Evolutionary conservation across 371 early-diverging fungal genomes (phyloP).

Genomic region (Saksenaea oblongispora): DNA sequence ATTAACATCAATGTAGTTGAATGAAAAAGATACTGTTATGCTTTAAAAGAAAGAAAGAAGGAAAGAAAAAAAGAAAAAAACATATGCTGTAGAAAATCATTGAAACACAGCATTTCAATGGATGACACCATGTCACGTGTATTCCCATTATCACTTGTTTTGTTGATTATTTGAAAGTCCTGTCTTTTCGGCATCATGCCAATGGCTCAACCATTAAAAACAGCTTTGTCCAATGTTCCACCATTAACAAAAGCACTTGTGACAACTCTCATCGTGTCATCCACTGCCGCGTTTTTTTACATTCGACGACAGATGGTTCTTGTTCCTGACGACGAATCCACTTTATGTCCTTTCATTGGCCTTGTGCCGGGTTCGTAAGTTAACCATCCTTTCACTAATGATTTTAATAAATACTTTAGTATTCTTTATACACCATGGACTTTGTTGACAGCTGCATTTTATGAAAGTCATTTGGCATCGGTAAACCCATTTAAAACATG

Average conservation of each 20-base stretch:
- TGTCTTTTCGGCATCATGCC: conserved; percentile 5
- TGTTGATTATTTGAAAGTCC: neutral
- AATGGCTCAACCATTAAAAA: conserved; percentile 15
- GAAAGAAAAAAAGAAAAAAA: conserved; percentile 3
- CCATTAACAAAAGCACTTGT: conserved; percentile 43
- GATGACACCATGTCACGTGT: conserved; percentile 3
- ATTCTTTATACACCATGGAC: conserved; percentile 49
- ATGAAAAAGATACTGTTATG: neutral
- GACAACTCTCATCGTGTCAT: conserved; percentile 25
- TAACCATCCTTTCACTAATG: neutral
- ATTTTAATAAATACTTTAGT: conserved; percentile 14
- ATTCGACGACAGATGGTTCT: conserved; percentile 14
- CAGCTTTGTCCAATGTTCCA: conserved; percentile 41
- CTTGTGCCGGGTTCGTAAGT: conserved; percentile 52
- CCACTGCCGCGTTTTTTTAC: conserved; percentile 29
- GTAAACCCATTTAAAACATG: conserved; percentile 25
- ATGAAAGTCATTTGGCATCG: conserved; percentile 37
- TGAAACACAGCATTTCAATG: too few relatives aligned
- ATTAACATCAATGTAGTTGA: too few relatives aligned
- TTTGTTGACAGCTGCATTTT: conserved; percentile 41
- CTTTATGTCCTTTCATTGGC: conserved; percentile 40
- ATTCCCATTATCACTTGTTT: neutral
- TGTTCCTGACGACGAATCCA: conserved; percentile 23
- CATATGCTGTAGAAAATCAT: too few relatives aligned
- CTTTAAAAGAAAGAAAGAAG: conserved; percentile 11